These are phyloP conservation scores for Comarum palustre DNA, from an alignment of 306 rosid genomes.

Conservation along the genomic window DNA sequence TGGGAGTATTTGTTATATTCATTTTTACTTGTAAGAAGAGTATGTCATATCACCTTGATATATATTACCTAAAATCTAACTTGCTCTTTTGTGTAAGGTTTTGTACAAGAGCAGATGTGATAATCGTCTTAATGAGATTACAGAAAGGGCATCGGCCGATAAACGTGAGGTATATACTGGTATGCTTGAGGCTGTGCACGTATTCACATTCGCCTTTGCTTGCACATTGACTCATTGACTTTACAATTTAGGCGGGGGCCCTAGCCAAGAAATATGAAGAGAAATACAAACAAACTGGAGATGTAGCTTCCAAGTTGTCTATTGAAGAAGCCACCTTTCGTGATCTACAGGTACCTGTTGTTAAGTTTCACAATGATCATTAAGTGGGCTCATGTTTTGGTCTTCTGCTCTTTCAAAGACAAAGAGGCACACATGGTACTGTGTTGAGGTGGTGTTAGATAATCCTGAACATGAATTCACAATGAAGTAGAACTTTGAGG, in stretches of 20 bases:
- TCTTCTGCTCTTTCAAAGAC: conserved; percentile 13
- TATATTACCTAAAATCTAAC: conserved; percentile 17
- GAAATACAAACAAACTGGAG: conserved; percentile 83
- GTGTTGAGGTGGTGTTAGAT: not conserved
- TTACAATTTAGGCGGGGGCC: conserved; percentile 58
- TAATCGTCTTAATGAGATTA: conserved; percentile 82
- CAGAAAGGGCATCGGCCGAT: conserved; percentile 74
- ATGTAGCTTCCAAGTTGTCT: conserved; percentile 86
- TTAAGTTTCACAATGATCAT: conserved; percentile 14
- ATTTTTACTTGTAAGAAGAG: not conserved
- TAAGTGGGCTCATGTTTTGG: conserved; percentile 17
- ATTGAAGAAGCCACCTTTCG: conserved; percentile 91
- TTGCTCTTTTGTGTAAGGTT: conserved; percentile 48
- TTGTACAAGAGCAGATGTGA: conserved; percentile 98
- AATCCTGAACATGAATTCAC: not conserved
- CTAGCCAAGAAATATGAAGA: conserved; percentile 87
- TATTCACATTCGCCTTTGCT: conserved; percentile 15
- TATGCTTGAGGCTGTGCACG: conserved; percentile 28
- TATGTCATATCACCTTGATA: not conserved
- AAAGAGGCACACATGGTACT: not conserved
- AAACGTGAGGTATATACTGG: conserved; percentile 70
- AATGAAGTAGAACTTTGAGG: not conserved
- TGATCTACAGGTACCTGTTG: conserved; percentile 67
- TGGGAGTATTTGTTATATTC: not conserved
- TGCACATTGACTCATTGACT: conserved; percentile 20